These are phyloP conservation scores for Oryza rufipogon DNA, from an alignment of 176 grass and related monocot species.

Conservation along the genomic window DNA sequence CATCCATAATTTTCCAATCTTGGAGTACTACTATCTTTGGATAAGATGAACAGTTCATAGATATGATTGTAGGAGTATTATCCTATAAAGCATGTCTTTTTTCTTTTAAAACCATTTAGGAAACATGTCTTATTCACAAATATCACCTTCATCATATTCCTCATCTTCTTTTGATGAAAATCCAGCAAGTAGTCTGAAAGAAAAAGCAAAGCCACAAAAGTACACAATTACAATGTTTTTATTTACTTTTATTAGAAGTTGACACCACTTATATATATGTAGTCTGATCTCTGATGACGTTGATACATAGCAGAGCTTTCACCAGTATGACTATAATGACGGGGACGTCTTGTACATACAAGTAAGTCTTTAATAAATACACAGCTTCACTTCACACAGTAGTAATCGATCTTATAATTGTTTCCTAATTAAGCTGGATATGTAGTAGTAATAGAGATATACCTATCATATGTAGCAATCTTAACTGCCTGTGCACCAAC, in stretches of 20 bases:
- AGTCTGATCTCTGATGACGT: conserved; percentile 32
- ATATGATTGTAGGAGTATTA: conserved; percentile 26
- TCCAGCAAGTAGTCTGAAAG: conserved; percentile 15
- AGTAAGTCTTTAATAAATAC: conserved; percentile 64
- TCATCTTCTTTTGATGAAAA: conserved; percentile 27
- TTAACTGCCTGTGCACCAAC: conserved; percentile 65
- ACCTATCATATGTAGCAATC: conserved; percentile 50
- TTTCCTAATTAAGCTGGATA: conserved; percentile 55
- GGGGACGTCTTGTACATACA: conserved; percentile 54
- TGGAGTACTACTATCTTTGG: not conserved
- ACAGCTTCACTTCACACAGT: conserved; percentile 52
- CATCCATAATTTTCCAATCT: not conserved
- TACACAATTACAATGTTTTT: conserved; percentile 48
- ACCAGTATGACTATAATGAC: conserved; percentile 46
- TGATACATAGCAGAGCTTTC: conserved; percentile 45
- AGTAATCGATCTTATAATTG: conserved; percentile 50
- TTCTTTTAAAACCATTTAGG: not conserved
- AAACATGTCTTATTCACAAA: conserved; percentile 9
- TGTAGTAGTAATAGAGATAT: conserved; percentile 49
- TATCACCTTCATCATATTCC: conserved; percentile 48
- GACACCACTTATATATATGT: conserved; percentile 42
- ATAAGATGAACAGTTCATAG: conserved; percentile 7
- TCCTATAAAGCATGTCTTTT: not conserved
- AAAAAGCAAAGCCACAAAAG: conserved; percentile 26
- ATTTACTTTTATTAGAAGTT: conserved; percentile 56